phyloP scores from a whole-genome alignment of 352 stramenopile genomes.

The Pythium brachiatum region DNA sequence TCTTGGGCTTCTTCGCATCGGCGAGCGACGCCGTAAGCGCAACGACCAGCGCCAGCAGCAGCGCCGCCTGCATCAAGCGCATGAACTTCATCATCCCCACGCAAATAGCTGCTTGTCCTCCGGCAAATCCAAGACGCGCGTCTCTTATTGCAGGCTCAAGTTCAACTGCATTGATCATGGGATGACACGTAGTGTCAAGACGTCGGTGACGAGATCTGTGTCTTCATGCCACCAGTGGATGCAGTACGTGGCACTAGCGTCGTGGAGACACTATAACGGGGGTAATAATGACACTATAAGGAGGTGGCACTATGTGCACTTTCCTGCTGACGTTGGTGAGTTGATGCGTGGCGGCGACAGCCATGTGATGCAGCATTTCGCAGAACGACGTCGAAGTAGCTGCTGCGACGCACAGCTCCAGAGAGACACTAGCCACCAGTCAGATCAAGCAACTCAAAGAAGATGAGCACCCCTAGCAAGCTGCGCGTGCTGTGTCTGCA shows the following conservation, averaged over 20 bases:
- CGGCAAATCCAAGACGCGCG: background rate
- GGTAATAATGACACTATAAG: background rate
- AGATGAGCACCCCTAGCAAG: conserved; percentile 40
- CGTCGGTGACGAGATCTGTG: background rate
- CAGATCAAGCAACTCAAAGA: background rate
- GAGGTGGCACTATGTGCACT: conserved; percentile 3
- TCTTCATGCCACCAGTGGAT: background rate
- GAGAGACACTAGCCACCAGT: background rate
- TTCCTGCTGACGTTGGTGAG: conserved; percentile 5
- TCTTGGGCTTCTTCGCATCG: conserved; percentile 35
- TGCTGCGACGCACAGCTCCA: background rate
- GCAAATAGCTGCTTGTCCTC: background rate
- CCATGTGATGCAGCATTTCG: conserved; percentile 21
- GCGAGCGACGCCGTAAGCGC: conserved; percentile 16
- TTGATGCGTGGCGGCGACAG: conserved; percentile 2
- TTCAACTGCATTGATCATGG: conserved; percentile 19
- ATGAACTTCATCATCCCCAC: conserved; percentile 22
- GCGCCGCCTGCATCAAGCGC: conserved; percentile 27
- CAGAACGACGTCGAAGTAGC: conserved; percentile 14
- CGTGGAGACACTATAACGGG: background rate
- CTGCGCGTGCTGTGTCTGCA: conserved; percentile 82
- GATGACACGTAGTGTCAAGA: conserved; percentile 13
- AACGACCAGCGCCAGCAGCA: conserved; percentile 35
- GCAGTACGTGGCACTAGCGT: conserved; percentile 2
- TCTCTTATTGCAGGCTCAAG: conserved; percentile 10